Conservation (phyloP, 2,329 filamentous ascomycete genomes). For the Pestalotiopsis sp. region DNA sequence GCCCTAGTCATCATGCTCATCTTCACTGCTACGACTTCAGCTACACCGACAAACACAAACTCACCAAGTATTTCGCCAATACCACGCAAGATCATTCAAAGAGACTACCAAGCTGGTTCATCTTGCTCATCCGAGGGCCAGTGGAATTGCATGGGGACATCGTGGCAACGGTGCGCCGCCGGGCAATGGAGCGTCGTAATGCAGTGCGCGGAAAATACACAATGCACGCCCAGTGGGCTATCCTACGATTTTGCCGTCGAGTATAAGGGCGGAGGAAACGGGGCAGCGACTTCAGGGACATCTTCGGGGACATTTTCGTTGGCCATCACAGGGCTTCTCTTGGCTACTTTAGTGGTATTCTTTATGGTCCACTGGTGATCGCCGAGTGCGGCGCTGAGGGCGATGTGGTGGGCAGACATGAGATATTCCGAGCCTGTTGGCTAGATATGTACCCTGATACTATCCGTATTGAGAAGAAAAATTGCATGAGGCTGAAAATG, state of each 20-base stretch:
- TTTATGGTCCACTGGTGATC: too few relatives aligned
- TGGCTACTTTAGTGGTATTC: too few relatives aligned
- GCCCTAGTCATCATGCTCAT: neutral
- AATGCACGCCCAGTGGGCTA: constrained; percentile 46
- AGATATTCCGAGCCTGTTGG: too few relatives aligned
- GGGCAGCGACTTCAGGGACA: neutral
- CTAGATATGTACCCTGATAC: too few relatives aligned
- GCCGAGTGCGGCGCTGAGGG: too few relatives aligned
- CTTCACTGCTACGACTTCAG: neutral
- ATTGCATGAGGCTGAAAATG: too few relatives aligned
- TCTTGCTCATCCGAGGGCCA: constrained; percentile 50
- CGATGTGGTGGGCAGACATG: too few relatives aligned
- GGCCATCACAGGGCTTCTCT: neutral
- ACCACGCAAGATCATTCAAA: neutral
- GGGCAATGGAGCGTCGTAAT: constrained; percentile 51
- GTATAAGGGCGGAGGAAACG: neutral
- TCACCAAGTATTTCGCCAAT: neutral
- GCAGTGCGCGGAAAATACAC: constrained; percentile 46
- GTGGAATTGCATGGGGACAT: constrained; percentile 56
- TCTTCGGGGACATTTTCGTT: neutral
- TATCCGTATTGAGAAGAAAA: too few relatives aligned
- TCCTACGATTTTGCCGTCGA: constrained; percentile 11
- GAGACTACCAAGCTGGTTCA: constrained; percentile 34
- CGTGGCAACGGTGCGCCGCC: constrained; percentile 53
- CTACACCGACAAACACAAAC: neutral